These are phyloP conservation scores for Atkinsonella hypoxylon DNA, from an alignment of 2,329 filamentous ascomycete genomes.

Conservation along the genomic window DNA sequence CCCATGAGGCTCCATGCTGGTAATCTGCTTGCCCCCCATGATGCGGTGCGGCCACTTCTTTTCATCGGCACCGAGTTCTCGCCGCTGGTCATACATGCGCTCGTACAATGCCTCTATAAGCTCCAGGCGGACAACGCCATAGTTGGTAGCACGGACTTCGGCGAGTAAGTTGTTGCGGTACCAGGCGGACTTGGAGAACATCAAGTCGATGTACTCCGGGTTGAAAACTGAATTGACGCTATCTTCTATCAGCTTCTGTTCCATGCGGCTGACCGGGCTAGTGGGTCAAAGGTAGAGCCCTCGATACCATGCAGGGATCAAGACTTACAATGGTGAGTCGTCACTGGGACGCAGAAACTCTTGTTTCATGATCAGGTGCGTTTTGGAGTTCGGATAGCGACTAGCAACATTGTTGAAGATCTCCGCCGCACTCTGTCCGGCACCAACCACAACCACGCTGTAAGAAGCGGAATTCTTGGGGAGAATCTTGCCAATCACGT, in stretches of 20 bases:
- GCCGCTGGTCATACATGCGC: conserved; percentile 73
- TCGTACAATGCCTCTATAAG: conserved; percentile 84
- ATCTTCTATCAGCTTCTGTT: not conserved
- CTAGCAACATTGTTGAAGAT: conserved; percentile 83
- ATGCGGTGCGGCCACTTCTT: conserved; percentile 73
- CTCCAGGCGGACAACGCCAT: conserved; percentile 83
- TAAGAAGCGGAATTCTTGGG: conserved; percentile 44
- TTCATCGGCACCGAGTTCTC: conserved; percentile 57
- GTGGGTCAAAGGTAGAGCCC: not conserved
- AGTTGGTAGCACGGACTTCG: conserved; percentile 78
- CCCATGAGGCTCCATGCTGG: conserved; percentile 41
- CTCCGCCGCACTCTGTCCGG: conserved; percentile 86
- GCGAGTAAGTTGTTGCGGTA: conserved; percentile 49
- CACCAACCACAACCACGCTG: conserved; percentile 74
- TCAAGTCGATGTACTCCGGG: conserved; percentile 65
- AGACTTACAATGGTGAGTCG: conserved; percentile 81
- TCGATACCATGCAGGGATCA: too few species aligned
- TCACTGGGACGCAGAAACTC: conserved; percentile 82
- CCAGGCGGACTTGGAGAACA: conserved; percentile 55
- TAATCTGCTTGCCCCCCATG: conserved; percentile 54
- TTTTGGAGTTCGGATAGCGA: conserved; percentile 70
- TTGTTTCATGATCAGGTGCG: conserved; percentile 68
- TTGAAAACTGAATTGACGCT: conserved; percentile 97
- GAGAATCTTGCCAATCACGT: conserved; percentile 48
- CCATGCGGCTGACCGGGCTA: not conserved